A percentile compares a stretch with the other conserved stretches of the same genome.
phyloP scores from a whole-genome alignment of 306 rosid species.

The Cercis canadensis region DNA sequence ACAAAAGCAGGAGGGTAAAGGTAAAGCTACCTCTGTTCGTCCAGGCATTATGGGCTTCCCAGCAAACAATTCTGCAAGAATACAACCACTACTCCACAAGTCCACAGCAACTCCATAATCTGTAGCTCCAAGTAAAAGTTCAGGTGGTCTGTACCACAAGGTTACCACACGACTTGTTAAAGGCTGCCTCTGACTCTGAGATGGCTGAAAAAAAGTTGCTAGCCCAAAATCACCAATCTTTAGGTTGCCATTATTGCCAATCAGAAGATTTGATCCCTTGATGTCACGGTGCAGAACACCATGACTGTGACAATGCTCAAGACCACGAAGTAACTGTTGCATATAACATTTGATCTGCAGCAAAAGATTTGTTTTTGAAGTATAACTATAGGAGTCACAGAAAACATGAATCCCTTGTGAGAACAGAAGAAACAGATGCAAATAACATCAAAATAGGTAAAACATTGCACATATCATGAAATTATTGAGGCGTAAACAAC shows the following conservation, averaged over 20 bases:
- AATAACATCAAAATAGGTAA: constrained; percentile 4
- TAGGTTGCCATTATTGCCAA: constrained; percentile 70
- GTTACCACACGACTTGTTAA: constrained; percentile 92
- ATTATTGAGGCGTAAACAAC: constrained; percentile 7
- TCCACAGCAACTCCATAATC: constrained; percentile 76
- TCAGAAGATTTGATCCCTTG: constrained; percentile 82
- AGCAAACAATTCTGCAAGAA: constrained; percentile 80
- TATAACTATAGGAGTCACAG: not conserved
- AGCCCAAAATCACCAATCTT: constrained; percentile 89
- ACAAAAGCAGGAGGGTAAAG: constrained; percentile 13
- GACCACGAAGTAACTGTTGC: constrained; percentile 80
- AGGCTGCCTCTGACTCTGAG: constrained; percentile 62
- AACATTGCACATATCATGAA: constrained; percentile 9
- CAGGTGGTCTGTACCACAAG: constrained; percentile 94
- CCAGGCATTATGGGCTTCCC: constrained; percentile 93
- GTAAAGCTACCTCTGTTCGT: constrained; percentile 79
- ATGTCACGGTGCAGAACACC: constrained; percentile 90
- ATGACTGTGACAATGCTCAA: constrained; percentile 78
- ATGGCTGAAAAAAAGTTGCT: constrained; percentile 59
- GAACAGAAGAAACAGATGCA: constrained; percentile 15
- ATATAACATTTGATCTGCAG: constrained; percentile 80
- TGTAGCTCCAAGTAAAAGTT: constrained; percentile 84
- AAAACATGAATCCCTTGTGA: constrained; percentile 8
- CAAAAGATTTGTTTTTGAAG: not conserved
- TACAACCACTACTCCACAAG: constrained; percentile 92